Evolutionary conservation across 148 eudicot genomes (phyloP), one percentile per base, ranked within the genome.

Genomic region (Talinum fruticosum): DNA sequence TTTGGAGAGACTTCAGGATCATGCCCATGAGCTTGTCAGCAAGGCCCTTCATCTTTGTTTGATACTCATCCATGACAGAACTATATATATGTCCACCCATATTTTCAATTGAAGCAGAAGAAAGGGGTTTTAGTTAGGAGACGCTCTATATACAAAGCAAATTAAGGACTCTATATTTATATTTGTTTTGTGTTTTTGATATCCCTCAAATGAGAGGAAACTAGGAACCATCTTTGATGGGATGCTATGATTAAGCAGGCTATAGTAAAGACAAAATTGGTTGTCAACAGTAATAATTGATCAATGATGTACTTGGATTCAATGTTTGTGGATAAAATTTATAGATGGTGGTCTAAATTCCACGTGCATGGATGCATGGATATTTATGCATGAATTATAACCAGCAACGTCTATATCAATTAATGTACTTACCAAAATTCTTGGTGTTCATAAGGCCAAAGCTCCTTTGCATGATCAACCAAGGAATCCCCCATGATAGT

Each of bases 401-500:
- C n/a, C n/a, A n/a, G n/a, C 47, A 47, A 73, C 45, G 45, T 59
- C 64, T 19, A 62, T 38, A 8, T 15, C 33, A 30, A 2, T 0
- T 41, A 70, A 15, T 66, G 78, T 30, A 73, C 90, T 79, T 79
- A 92, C 97, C 97, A 89, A 81, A 92, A 92, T 21, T 30, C 71
- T n/a, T 80, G 53, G 54, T 84, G 84, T 26, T 85, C 86, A 59
- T 74, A 36, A 7, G 97, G 94, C 97, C 97, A 92, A 73, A 92
- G 86, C 10, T 47, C 33, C 33, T 76, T 84, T 4, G 92, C 94
- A 86, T 92, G 87, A 51, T 87, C 86, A 64, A 73, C 59, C 14
- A 85, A 70, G 7, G 92, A 87, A 13, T 67, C 19, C 4, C 87
- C 89, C 82, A 86, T 87, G 29, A 92, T 86, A 18, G 97, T 92